A percentile compares a stretch with the other conserved stretches of the same genome.
Conservation (phyloP, 2,329 filamentous ascomycete genomes). For the Orbilia oligospora region DNA sequence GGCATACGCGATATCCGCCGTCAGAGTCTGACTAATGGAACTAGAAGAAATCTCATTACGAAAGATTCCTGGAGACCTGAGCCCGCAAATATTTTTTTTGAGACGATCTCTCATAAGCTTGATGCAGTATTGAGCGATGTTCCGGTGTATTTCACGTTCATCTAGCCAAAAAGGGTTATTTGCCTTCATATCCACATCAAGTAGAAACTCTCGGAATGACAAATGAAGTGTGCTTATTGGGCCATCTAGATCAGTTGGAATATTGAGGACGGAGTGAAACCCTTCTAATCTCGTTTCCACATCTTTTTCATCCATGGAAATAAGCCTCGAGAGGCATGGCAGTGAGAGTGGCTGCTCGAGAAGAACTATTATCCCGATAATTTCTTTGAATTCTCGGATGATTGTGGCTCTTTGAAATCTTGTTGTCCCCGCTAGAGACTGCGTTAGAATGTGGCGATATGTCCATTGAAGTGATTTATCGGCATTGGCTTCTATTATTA, state of each 20-base stretch:
- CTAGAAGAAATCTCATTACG: conserved; percentile 62
- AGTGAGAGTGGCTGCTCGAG: conserved; percentile 20
- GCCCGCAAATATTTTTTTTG: conserved; percentile 62
- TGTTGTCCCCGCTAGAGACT: neutral
- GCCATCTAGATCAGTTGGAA: neutral
- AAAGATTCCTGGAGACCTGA: conserved; percentile 64
- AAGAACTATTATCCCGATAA: conserved; percentile 35
- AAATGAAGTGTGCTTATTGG: conserved; percentile 23
- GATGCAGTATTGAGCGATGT: conserved; percentile 12
- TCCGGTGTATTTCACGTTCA: conserved; percentile 3
- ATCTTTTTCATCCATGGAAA: neutral
- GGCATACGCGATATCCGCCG: conserved; percentile 65
- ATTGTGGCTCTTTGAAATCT: neutral
- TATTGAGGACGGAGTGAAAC: conserved; percentile 25
- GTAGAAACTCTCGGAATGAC: conserved; percentile 64
- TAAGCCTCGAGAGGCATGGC: neutral
- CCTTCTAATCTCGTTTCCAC: neutral
- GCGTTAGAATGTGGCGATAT: neutral
- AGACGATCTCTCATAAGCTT: conserved; percentile 7
- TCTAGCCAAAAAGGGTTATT: neutral
- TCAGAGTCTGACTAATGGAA: conserved; percentile 63
- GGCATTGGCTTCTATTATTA: neutral
- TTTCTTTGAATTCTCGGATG: conserved; percentile 10
- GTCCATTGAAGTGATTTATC: neutral
- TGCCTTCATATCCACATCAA: conserved; percentile 62